Conservation (phyloP, 2,329 filamentous ascomycete species). For the Talaromyces marneffei region DNA sequence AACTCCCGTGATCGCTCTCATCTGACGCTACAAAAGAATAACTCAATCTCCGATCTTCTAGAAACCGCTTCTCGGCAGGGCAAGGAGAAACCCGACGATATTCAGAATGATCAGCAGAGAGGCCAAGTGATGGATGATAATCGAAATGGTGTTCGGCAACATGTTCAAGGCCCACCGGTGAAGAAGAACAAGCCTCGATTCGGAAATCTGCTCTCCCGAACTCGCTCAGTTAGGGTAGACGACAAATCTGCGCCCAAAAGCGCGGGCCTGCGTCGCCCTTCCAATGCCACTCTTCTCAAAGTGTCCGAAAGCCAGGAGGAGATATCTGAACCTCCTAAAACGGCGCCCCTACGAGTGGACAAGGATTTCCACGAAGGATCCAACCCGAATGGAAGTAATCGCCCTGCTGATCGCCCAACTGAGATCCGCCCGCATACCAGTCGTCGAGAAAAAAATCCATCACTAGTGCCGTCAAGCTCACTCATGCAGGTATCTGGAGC, state of each 20-base stretch:
- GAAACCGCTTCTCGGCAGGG: conserved; percentile 25
- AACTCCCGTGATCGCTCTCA: conserved; percentile 41
- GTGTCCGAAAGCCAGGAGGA: conserved; percentile 14
- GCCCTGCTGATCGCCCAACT: conserved; percentile 62
- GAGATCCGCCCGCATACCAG: conserved; percentile 26
- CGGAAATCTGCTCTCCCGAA: conserved; percentile 40
- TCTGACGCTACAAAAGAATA: conserved; percentile 32
- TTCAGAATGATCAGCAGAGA: conserved; percentile 20
- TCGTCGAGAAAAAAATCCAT: conserved; percentile 30
- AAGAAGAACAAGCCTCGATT: conserved; percentile 43
- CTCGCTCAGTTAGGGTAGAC: conserved; percentile 41
- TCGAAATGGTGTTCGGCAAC: background rate
- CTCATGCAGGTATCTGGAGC: conserved; percentile 48
- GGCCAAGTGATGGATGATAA: conserved; percentile 24
- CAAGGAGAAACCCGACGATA: conserved; percentile 19
- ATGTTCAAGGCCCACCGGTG: conserved; percentile 11
- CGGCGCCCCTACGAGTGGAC: conserved; percentile 61
- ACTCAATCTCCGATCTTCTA: conserved; percentile 40
- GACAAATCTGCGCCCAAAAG: conserved; percentile 32
- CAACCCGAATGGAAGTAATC: conserved; percentile 58
- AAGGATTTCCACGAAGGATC: conserved; percentile 64
- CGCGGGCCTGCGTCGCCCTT: conserved; percentile 31
- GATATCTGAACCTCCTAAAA: conserved; percentile 48
- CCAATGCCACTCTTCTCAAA: conserved; percentile 32
- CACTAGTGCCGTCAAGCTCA: conserved; percentile 41